Evolutionary conservation across 345 rosid genomes (phyloP).

Genomic region (Citrus unshiu): DNA sequence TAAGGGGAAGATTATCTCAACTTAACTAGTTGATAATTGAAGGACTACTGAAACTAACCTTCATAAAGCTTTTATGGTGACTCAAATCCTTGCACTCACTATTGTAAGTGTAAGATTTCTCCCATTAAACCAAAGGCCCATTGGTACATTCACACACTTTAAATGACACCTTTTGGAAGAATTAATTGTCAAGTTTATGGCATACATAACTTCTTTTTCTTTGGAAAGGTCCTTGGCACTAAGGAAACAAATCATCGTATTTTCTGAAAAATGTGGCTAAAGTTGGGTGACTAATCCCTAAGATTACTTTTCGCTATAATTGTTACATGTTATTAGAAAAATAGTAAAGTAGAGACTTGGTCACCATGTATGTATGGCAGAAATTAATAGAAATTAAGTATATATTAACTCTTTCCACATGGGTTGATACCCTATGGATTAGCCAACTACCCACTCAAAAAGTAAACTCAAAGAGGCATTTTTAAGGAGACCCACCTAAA

Average conservation of each 20-base stretch:
- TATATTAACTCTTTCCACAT: slow-evolving; percentile 15
- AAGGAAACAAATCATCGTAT: background rate
- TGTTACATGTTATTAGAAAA: background rate
- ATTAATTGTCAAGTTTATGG: background rate
- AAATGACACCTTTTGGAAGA: background rate
- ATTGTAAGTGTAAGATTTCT: too few species aligned
- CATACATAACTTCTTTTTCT: background rate
- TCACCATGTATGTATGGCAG: background rate
- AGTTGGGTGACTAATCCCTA: background rate
- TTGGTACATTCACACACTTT: too few species aligned
- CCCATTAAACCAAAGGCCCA: too few species aligned
- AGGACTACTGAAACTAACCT: too few species aligned
- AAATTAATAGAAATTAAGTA: background rate
- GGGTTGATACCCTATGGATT: slow-evolving; percentile 27
- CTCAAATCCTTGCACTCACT: accelerated
- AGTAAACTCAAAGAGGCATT: background rate
- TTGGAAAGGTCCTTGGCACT: background rate
- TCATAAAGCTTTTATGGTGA: accelerated
- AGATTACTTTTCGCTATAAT: background rate
- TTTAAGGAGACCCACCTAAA: background rate
- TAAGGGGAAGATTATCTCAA: accelerated
- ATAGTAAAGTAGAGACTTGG: background rate
- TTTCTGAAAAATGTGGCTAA: background rate
- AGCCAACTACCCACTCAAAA: slow-evolving; percentile 8
- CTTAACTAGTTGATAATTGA: too few species aligned